Evolutionary conservation across 2,329 filamentous ascomycete species (phyloP).

Genomic region (Microcyclosporella mali): DNA sequence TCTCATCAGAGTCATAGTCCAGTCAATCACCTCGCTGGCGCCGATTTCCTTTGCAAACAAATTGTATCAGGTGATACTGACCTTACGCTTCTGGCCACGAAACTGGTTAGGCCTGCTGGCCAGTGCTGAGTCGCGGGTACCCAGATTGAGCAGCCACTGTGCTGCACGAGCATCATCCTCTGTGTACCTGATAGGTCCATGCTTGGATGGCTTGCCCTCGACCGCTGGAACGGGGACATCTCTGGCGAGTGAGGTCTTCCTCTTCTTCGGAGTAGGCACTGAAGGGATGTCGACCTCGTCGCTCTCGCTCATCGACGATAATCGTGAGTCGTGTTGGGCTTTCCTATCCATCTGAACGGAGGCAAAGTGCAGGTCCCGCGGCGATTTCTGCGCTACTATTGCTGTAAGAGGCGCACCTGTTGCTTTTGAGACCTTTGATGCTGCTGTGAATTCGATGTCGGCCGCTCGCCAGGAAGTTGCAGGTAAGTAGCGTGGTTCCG

Average conservation of each 20-base stretch:
- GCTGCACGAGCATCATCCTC: slow-evolving; percentile 21
- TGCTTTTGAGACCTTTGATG: not conserved
- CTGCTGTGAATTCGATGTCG: not conserved
- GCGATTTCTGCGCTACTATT: not conserved
- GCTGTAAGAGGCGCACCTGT: not conserved
- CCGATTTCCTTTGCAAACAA: not conserved
- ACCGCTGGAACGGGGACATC: not conserved
- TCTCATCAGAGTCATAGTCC: no score
- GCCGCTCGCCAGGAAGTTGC: slow-evolving; percentile 18
- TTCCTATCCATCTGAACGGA: slow-evolving; percentile 2
- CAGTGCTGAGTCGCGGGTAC: slow-evolving; percentile 18
- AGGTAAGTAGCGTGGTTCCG: slow-evolving; percentile 16
- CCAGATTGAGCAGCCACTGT: slow-evolving; percentile 22
- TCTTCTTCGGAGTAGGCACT: slow-evolving; percentile 8
- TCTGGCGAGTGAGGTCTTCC: not conserved
- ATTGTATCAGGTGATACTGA: not conserved
- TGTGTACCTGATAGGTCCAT: slow-evolving; percentile 11
- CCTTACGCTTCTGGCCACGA: slow-evolving; percentile 7
- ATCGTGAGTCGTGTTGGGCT: slow-evolving; percentile 9
- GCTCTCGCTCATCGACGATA: slow-evolving; percentile 10
- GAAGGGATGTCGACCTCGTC: slow-evolving; percentile 16
- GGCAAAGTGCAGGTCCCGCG: not conserved
- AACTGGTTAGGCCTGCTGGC: slow-evolving; percentile 9
- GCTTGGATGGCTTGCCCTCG: not conserved
- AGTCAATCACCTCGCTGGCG: no score